Evolutionary conservation across 768 basidiomycete species (phyloP), one percentile per base, ranked within the genome.

Genomic region (Calocybe cyanea): DNA sequence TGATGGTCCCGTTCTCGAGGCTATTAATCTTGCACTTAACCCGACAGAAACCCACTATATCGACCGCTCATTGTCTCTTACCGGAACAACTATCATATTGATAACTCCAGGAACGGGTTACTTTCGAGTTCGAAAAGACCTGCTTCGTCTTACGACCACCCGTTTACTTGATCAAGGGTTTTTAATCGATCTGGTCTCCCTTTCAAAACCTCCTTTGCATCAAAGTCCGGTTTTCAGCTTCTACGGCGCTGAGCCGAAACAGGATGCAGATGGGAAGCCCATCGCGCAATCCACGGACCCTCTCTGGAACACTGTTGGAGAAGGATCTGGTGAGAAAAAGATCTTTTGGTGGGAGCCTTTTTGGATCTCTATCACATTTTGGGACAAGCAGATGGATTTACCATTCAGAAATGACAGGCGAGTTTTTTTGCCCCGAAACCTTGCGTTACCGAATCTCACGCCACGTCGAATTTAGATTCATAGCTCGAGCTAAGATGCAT

Each of bases 401-500:
- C 91, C 91, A 0, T 83, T 92, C 56, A 73, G 90, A 39, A 66
- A 71, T 54, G 89, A 91, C 63, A 77, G 90, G 88, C 87, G 63
- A 56, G 48, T 46, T 28, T 20, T 38, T 43, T 52, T 24, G 21
- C 15, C 32, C 23, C 14, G 38, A 11, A 28, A 6, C 25, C 11
- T 28, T 5, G 25, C 11, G 25, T 28, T 28, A 28, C 11, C 25
- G 8, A 17, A 8, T 34, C 13, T 49, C n/a, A 43, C 37, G 17
- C 30, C 7, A 3, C 19, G 11, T 21, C 37, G 39, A 30, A 20
- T 46, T 31, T 53, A 93, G 95, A 49, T 98, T 97, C 60, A 73
- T 97, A 19, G 86, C 92, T 4, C 81, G 95, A 23, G 92, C 89
- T n/a, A 90, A 91, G 67, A 95, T 96, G 92, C 90, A 92, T 57